Evolutionary conservation across 2,329 filamentous ascomycete genomes (phyloP).

Genomic region (Cucurbitaria berberidis): DNA sequence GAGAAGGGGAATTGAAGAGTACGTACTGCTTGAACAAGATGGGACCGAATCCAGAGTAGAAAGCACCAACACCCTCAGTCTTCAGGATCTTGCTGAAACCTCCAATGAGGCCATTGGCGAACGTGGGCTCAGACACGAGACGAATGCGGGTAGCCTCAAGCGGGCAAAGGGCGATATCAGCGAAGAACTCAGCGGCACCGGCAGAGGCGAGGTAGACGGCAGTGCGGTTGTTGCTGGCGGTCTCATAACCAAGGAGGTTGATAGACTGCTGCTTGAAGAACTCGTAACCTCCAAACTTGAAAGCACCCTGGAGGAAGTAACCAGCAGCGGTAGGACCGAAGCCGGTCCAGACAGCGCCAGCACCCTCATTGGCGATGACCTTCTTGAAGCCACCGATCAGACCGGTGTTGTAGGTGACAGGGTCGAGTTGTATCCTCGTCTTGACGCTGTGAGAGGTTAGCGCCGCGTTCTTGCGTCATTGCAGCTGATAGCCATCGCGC

Average conservation of each 20-base stretch:
- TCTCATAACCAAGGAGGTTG: constrained; percentile 72
- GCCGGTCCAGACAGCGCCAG: constrained; percentile 84
- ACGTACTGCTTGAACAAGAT: constrained; percentile 54
- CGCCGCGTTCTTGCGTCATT: constrained; percentile 28
- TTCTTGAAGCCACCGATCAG: constrained; percentile 86
- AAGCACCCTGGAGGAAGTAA: constrained; percentile 92
- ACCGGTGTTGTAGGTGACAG: constrained; percentile 85
- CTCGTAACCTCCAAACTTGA: constrained; percentile 96
- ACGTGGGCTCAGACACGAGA: constrained; percentile 86
- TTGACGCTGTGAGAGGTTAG: constrained; percentile 71
- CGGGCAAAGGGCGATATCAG: constrained; percentile 84
- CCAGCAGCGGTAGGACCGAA: constrained; percentile 84
- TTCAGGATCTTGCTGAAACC: constrained; percentile 84
- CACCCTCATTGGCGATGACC: constrained; percentile 79
- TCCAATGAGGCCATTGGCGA: constrained; percentile 77
- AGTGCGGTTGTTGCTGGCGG: constrained; percentile 77
- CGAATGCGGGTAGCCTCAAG: constrained; percentile 93
- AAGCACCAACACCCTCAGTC: constrained; percentile 81
- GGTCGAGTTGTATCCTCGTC: constrained; percentile 94
- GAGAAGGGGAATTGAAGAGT: no score
- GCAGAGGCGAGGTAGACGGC: constrained; percentile 77
- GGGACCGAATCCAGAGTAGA: constrained; percentile 86
- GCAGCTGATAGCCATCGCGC: constrained; percentile 13
- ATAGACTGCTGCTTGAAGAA: constrained; percentile 95
- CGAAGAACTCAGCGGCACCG: constrained; percentile 68